Conservation (phyloP, 2,329 filamentous ascomycete species). For the Rhexocercosporidium sp. region DNA sequence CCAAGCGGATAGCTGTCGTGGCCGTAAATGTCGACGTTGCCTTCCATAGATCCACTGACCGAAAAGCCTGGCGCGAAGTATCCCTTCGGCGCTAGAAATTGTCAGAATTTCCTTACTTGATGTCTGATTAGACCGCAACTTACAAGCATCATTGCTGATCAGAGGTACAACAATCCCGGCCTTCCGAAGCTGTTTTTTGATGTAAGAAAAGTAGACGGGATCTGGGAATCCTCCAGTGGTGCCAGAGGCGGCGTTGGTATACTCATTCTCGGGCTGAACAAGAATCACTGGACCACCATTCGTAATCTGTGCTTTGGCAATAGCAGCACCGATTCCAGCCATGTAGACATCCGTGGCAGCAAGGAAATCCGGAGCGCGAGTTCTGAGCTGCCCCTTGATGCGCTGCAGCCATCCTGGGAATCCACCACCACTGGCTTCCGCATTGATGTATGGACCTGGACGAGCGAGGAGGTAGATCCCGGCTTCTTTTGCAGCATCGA, state of each 20-base stretch:
- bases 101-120: slow-evolving; percentile 15
- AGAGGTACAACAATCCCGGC: slow-evolving; percentile 76
- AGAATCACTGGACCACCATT: slow-evolving; percentile 82
- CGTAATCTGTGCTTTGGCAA: slow-evolving; percentile 80
- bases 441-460: slow-evolving; percentile 71
- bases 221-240: slow-evolving; percentile 64
- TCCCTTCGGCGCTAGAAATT: slow-evolving; percentile 28
- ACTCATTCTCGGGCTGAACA: slow-evolving; percentile 84
- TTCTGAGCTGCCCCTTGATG: slow-evolving; percentile 67
- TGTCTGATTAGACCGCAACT: slow-evolving; percentile 8
- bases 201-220: slow-evolving; percentile 70
- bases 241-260: slow-evolving; percentile 56
- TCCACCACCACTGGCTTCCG: slow-evolving; percentile 76
- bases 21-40: slow-evolving; percentile 44
- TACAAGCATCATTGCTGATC: slow-evolving; percentile 73
- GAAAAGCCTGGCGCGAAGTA: slow-evolving; percentile 39
- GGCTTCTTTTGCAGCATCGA: slow-evolving; percentile 72
- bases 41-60: slow-evolving; percentile 37
- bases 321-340: slow-evolving; percentile 62
- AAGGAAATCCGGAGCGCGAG: slow-evolving; percentile 64
- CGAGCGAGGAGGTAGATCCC: slow-evolving; percentile 77
- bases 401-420: slow-evolving; percentile 82
- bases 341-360: slow-evolving; percentile 68
- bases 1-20: slow-evolving; percentile 52
- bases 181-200: slow-evolving; percentile 69